Percentiles rank a stretch among this genome's conserved stretches.
Evolutionary conservation across 495 filamentous ascomycete genomes (phyloP).

Genomic region (Haplographium delicatum): DNA sequence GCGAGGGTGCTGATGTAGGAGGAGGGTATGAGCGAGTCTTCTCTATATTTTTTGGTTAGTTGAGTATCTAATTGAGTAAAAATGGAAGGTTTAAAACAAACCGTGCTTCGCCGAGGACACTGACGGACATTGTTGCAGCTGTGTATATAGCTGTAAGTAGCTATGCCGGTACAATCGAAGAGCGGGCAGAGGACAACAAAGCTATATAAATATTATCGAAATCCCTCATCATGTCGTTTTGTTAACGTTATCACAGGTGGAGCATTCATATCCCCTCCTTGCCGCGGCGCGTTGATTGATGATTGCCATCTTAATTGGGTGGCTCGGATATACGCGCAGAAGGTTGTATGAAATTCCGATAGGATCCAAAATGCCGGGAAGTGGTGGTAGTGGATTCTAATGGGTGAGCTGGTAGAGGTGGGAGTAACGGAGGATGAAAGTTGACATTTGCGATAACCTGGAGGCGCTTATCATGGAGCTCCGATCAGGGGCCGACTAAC

Average conservation of each 20-base stretch:
- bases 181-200: not conserved
- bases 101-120: constrained; percentile 15
- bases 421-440: too few relatives aligned
- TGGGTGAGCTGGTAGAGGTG: too few relatives aligned
- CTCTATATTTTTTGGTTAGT: constrained; percentile 1
- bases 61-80: not conserved
- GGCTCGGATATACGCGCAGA: not conserved
- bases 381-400: too few relatives aligned
- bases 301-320: not conserved
- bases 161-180: too few relatives aligned
- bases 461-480: too few relatives aligned
- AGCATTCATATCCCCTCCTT: not conserved
- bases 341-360: not conserved
- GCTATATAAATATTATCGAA: not conserved
- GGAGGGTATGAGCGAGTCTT: constrained; percentile 14
- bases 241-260: not conserved
- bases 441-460: too few relatives aligned
- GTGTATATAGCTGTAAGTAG: not conserved
- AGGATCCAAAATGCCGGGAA: too few relatives aligned
- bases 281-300: not conserved
- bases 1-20: constrained; percentile 5
- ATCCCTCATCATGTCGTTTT: too few relatives aligned
- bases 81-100: not conserved
- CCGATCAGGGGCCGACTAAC: too few relatives aligned
- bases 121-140: constrained; percentile 15